phyloP scores from a whole-genome alignment of 2,329 filamentous ascomycete genomes.

The Setomelanomma holmii region DNA sequence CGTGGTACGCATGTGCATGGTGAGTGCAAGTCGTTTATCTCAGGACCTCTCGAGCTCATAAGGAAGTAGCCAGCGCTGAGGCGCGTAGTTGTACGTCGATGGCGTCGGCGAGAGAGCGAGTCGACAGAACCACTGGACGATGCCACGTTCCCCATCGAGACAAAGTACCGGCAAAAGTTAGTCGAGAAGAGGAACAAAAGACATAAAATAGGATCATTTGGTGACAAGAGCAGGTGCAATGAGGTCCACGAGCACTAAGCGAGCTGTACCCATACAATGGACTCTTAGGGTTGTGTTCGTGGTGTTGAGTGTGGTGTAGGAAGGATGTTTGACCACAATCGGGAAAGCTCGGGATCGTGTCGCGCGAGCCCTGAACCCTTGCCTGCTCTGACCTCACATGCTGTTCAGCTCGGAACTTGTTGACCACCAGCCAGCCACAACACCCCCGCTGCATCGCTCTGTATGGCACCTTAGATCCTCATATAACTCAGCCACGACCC shows the following conservation, averaged over 20 bases:
- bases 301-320: neutral
- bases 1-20: neutral
- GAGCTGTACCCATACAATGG: too few relatives aligned
- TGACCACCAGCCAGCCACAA: neutral
- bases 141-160: too few relatives aligned
- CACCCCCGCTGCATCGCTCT: neutral
- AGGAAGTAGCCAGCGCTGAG: too few relatives aligned
- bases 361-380: neutral
- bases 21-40: neutral
- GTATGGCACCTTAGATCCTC: neutral
- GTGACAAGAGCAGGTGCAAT: too few relatives aligned
- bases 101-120: too few relatives aligned
- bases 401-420: neutral
- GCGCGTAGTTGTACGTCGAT: too few relatives aligned
- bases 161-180: too few relatives aligned
- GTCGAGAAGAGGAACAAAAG: too few relatives aligned
- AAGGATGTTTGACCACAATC: neutral
- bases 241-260: too few relatives aligned
- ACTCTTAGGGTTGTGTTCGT: too few relatives aligned
- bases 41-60: neutral
- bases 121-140: too few relatives aligned
- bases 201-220: too few relatives aligned
- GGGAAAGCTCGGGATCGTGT: slow-evolving; percentile 1
- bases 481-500: neutral
- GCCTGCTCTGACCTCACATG: slow-evolving; percentile 1